A percentile compares a stretch with the other conserved stretches of the same genome.
Conservation (phyloP, 73 alveolate species). For the Symbiodinium pilosum region DNA sequence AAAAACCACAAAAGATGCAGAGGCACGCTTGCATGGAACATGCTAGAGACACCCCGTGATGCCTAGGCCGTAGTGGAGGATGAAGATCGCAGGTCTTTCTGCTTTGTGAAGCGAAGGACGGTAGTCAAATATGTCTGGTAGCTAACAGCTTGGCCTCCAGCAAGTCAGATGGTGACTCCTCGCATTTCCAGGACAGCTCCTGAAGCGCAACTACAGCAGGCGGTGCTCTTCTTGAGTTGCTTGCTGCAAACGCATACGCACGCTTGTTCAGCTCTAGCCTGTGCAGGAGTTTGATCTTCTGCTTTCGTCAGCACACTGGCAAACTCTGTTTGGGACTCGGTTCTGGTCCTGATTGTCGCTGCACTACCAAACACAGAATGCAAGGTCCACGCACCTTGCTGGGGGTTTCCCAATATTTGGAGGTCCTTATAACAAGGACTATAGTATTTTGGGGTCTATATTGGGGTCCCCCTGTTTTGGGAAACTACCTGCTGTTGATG, state of each 20-base stretch:
- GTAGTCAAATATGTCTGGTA: background rate
- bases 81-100: conserved; percentile 61
- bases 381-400: too few relatives aligned
- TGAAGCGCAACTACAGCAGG: conserved; percentile 34
- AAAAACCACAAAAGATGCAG: too few relatives aligned
- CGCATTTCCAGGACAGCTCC: conserved; percentile 15
- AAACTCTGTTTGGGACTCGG: conserved; percentile 16
- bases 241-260: too few relatives aligned
- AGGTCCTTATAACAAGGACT: too few relatives aligned
- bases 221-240: background rate
- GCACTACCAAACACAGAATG: too few relatives aligned
- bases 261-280: background rate
- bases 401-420: too few relatives aligned
- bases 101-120: conserved; percentile 80
- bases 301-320: conserved; percentile 45
- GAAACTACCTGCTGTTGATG: too few relatives aligned
- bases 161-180: background rate
- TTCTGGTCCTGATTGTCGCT: background rate
- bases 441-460: too few relatives aligned
- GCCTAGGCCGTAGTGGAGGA: conserved; percentile 67
- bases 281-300: conserved; percentile 35
- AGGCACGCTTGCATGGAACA: too few relatives aligned
- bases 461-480: too few relatives aligned
- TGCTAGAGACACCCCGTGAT: too few relatives aligned
- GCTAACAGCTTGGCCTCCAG: background rate